These are phyloP conservation scores for Fusarium chaquense DNA, from an alignment of 2,329 filamentous ascomycete species.

Conservation along the genomic window DNA sequence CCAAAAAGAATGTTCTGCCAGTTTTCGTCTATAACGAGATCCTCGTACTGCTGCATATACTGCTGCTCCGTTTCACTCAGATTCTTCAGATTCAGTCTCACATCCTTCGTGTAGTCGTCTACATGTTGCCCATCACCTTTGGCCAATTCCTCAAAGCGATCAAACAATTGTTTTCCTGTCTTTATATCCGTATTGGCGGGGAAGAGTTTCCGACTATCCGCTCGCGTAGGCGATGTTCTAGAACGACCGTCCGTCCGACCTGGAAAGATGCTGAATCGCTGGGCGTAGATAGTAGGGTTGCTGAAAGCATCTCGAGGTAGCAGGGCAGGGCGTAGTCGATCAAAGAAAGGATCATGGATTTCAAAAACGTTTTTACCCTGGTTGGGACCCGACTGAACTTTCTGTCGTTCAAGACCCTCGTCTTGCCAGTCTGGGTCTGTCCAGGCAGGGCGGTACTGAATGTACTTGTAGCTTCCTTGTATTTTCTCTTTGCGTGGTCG, in stretches of 20 bases:
- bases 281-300: constrained; percentile 47
- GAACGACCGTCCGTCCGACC: constrained; percentile 49
- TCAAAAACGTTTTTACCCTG: constrained; percentile 23
- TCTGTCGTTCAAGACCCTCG: constrained; percentile 16
- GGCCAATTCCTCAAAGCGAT: constrained; percentile 34
- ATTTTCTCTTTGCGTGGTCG: not conserved
- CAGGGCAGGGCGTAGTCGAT: constrained; percentile 44
- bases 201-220: constrained; percentile 34
- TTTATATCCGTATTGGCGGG: not conserved
- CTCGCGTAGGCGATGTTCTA: constrained; percentile 48
- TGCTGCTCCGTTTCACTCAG: constrained; percentile 29
- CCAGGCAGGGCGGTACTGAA: constrained; percentile 45
- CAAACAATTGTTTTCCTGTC: constrained; percentile 43
- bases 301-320: constrained; percentile 37
- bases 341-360: constrained; percentile 30
- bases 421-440: constrained; percentile 48
- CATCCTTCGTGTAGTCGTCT: constrained; percentile 39
- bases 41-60: constrained; percentile 42
- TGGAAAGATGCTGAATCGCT: constrained; percentile 49
- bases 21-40: constrained; percentile 47
- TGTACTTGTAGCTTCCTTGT: constrained; percentile 13
- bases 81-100: constrained; percentile 16
- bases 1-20: constrained; percentile 50
- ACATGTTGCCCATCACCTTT: constrained; percentile 15
- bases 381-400: not conserved